Conservation (phyloP, 1,284 basidiomycete species). For the Volvariella volvacea region DNA sequence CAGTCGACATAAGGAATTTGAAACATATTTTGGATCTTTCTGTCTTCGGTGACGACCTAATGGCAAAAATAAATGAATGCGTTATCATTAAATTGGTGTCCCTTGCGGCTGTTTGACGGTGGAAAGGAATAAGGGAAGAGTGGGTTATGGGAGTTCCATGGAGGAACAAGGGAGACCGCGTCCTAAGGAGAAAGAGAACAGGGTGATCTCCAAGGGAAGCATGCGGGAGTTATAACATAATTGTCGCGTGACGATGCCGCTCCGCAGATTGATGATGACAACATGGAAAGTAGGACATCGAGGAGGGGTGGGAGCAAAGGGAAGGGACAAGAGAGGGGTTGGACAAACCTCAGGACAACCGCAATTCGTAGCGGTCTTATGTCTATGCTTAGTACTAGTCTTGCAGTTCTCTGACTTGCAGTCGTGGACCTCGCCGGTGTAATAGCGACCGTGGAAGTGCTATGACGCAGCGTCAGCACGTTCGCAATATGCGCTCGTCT, state of each 20-base stretch:
- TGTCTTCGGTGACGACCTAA: slow-evolving; percentile 29
- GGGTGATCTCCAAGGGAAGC: too few species aligned
- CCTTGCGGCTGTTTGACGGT: not conserved
- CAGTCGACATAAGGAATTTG: slow-evolving; percentile 29
- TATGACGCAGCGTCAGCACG: slow-evolving; percentile 16
- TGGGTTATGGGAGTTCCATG: not conserved
- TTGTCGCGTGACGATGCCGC: too few species aligned
- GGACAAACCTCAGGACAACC: slow-evolving; percentile 35
- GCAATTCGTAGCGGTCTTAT: slow-evolving; percentile 44
- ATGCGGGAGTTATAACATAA: too few species aligned
- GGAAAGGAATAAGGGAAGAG: not conserved
- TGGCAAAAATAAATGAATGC: slow-evolving; percentile 7
- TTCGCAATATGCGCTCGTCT: not conserved
- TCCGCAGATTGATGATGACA: not conserved
- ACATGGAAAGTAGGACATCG: slow-evolving; percentile 3
- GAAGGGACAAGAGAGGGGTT: not conserved
- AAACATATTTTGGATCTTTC: slow-evolving; percentile 34
- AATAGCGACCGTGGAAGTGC: slow-evolving; percentile 61
- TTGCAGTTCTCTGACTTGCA: slow-evolving; percentile 45
- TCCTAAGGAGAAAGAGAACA: not conserved
- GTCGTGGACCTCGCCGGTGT: slow-evolving; percentile 49
- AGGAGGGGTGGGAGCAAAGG: not conserved
- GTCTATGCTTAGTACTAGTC: slow-evolving; percentile 47
- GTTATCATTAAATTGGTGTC: too few species aligned
- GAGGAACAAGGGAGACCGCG: not conserved